Evolutionary conservation across 768 basidiomycete genomes (phyloP).

Genomic region (Hericium coralloides): DNA sequence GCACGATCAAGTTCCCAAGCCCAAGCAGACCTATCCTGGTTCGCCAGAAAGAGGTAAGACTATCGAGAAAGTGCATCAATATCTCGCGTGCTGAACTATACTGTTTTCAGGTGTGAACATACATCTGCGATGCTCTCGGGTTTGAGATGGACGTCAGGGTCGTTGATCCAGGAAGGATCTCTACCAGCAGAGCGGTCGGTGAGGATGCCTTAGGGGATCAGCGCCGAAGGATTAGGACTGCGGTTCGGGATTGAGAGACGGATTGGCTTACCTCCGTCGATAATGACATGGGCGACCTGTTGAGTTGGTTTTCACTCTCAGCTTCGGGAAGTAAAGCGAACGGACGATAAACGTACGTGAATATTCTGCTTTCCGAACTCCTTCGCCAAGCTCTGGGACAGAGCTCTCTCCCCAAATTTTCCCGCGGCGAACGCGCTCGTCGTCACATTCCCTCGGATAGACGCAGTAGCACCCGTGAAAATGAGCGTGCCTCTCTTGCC

Average conservation of each 20-base stretch:
- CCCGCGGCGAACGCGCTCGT: constrained; percentile 33
- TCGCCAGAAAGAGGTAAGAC: constrained; percentile 58
- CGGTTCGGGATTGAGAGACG: too few relatives aligned
- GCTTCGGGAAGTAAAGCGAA: background rate
- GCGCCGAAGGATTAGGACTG: too few relatives aligned
- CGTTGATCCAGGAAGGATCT: constrained; percentile 29
- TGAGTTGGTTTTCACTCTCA: constrained; percentile 3
- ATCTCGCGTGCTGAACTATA: background rate
- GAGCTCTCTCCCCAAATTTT: constrained; percentile 31
- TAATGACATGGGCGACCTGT: constrained; percentile 38
- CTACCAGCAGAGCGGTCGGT: background rate
- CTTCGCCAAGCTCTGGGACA: constrained; percentile 35
- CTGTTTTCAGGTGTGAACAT: constrained; percentile 8
- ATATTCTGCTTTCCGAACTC: constrained; percentile 38
- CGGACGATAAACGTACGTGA: constrained; percentile 20
- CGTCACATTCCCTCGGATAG: constrained; percentile 28
- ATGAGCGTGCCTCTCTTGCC: constrained; percentile 33
- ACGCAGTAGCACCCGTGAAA: constrained; percentile 37
- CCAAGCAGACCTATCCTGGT: constrained; percentile 66
- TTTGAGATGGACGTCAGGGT: constrained; percentile 39
- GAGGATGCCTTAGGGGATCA: constrained; percentile 19
- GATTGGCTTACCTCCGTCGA: constrained; percentile 46
- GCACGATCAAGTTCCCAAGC: constrained; percentile 76
- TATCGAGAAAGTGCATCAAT: constrained; percentile 16
- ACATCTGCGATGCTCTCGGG: constrained; percentile 69